Evolutionary conservation across 2,329 filamentous ascomycete genomes (phyloP), one percentile per base, ranked within the genome.

Genomic region (Paramyrothecium roridum): DNA sequence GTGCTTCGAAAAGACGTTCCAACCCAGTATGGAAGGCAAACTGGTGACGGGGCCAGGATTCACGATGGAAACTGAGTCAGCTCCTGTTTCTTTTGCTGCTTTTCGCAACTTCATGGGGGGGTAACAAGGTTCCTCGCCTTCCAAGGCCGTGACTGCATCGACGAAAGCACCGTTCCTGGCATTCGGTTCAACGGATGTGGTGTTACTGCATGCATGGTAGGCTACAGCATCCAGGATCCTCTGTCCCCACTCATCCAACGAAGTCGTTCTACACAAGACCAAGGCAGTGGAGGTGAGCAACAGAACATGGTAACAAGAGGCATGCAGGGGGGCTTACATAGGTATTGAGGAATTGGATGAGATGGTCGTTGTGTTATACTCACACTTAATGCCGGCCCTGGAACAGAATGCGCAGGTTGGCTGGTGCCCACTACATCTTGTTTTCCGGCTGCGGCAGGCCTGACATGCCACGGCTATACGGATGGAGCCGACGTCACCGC

Each of bases 371-470:
- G 52, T n/a, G 13, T 22, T 40, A 22, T 54, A 54, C 34, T 54
- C 53, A 34, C 53, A 54, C 8, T 33, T 2, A n/a, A 54, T n/a
- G 17, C 53, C 53, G 12, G 47, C 53, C 51, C 22, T 50, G 19
- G 53, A 30, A 17, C 53, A 54, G 34, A 51, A 54, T 26, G 16
- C 19, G 22, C 53, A 54, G n/a, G 48, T 40, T 21, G 53, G 53
- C 26, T 54, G 53, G 3, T 51, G 19, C 3, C 53, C 53, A 22
- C 53, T 54, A 30, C 53, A 54, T 2, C 53, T 26, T 2, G 53
- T 54, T 48, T 54, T 54, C 10, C 53, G 48, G 2, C 51, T 34
- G 30, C 53, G 53, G 34, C 53, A 54, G n/a, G 53, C 48, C 7
- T 23, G 53, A 26, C 53, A 54, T 8, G 53, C 53, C 10, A 54